phyloP scores from a whole-genome alignment of 1,284 basidiomycete species.

The Malassezia furfur region DNA sequence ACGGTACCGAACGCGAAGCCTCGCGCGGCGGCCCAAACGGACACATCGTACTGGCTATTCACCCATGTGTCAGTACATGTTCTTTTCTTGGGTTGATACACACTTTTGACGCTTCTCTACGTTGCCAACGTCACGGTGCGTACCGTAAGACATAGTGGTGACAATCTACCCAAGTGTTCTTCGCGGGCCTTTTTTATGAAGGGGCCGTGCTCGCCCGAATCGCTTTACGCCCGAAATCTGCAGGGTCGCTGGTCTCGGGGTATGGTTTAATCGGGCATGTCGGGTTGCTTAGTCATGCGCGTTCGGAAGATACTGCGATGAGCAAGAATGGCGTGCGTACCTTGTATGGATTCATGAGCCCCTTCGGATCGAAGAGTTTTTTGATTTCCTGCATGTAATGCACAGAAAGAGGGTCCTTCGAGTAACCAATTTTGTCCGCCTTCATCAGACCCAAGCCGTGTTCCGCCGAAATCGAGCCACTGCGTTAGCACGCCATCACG shows the following conservation, averaged over 20 bases:
- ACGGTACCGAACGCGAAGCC: slow-evolving; percentile 50
- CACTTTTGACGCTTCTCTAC: slow-evolving; percentile 27
- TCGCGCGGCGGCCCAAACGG: slow-evolving; percentile 21
- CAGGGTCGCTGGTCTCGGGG: background rate
- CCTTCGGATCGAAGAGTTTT: slow-evolving; percentile 76
- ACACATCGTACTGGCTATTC: slow-evolving; percentile 35
- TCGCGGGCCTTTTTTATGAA: too few species aligned
- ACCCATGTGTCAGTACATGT: background rate
- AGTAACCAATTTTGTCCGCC: slow-evolving; percentile 78
- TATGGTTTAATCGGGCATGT: background rate
- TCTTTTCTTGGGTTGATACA: background rate
- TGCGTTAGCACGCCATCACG: slow-evolving; percentile 12
- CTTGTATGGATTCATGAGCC: slow-evolving; percentile 84
- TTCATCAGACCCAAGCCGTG: slow-evolving; percentile 95
- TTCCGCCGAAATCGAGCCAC: slow-evolving; percentile 87
- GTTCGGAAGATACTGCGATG: slow-evolving; percentile 38
- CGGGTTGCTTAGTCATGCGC: background rate
- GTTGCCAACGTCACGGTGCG: slow-evolving; percentile 34
- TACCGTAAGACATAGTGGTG: slow-evolving; percentile 34
- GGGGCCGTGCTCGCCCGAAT: too few species aligned
- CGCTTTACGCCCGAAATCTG: background rate
- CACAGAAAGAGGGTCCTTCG: slow-evolving; percentile 69
- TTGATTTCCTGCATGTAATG: slow-evolving; percentile 85
- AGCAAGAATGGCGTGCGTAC: slow-evolving; percentile 46
- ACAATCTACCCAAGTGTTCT: background rate